Base-by-base conservation (phyloP, 805 yeast genomes). In the Brettanomyces nanus region DNA sequence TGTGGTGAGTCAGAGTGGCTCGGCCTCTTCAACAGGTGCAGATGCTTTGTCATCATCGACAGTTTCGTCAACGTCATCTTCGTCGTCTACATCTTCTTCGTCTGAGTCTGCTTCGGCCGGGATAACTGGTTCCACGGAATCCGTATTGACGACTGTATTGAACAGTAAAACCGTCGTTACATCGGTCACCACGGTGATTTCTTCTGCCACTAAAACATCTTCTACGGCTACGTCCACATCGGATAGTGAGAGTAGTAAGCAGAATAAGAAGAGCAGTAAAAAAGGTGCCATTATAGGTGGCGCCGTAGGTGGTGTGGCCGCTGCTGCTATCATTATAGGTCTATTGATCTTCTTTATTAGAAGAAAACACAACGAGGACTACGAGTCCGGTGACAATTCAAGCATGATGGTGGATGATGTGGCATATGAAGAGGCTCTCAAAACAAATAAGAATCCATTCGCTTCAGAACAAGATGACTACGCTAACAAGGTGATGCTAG, bases 401-500 rank as follows among this genome's bases (percentile, higher is more conserved):
- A 71, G 50, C 64, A 43, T 52, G 18, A 68, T 67, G 38, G 62
- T 71, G 17, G 71, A 72, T 51, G 81, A 75, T 49, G 65, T 71
- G 28, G 80, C 73, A 4, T 74, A 73, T 48, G 75, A 69, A 46
- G 76, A 73, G 42, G 79, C 78, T 5, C 57, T 75, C 37, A 73
- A 73, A 45, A 68, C 80, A 23, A 68, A 68, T 36, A 42, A 54
- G 50, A 78, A 81, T 51, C 87, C 87, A 37, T 79, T 81, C 50
- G 75, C 74, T 19, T 67, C 71, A 33, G 67, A 69, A n/a, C 80
- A 75, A 47, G 68, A 58, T 19, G 58, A 69, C 32, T 51, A 57
- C 31, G 48, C 45, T n/a, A 48, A 62, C 46, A 31, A 89, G 76
- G 71, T 75, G 31, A 77, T 83, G 81, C 64, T 83, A 58, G 95